Evolutionary conservation across 208 protist genomes (phyloP), one percentile per base, ranked within the genome.

Genomic region (Acanthamoeba royreba): DNA sequence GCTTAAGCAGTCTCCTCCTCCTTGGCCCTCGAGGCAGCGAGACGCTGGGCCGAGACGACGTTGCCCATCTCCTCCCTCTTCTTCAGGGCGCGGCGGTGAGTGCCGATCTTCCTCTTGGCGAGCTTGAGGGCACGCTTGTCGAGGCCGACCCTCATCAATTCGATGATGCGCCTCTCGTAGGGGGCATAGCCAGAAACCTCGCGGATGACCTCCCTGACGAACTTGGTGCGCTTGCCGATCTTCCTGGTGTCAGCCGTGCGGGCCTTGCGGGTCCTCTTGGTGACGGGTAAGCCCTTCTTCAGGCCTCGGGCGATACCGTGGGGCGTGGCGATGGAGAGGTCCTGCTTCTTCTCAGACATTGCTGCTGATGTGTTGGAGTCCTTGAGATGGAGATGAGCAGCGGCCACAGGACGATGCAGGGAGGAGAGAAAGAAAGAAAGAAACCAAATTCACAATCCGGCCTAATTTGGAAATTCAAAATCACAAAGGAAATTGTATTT

Each of bases 111-210:
- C 92, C 97, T 97, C 94, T 98, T 98, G 93, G 97, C 96, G 69
- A 98, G 96, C 86, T 97, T 97, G 81, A 98, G 94, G 86, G 98
- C 98, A 92, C 97, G 95, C 93, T 98, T 98, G 93, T 98, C 98
- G 45, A 96, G 95, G 92, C 96, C 96, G 45, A 98, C 93, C 47
- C 95, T 96, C 63, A 99, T 95, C 35, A 99, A 89, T 55, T 98
- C 98, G 38, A 98, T 97, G 92, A 98, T 95, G 86, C 97, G 94
- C 40, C 95, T 85, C 95, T 98, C 98, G 91, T 98, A 98, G 91
- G 98, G 97, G 42, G 97, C 96, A 61, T 97, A 96, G 90, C 98
- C 98, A 46, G 94, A 63, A 35, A 98, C 96, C 94, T 98, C 97
- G 81, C 96, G 96, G 93, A 98, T 94, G 58, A 98, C 77, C 22